A percentile compares a stretch with the other conserved stretches of the same genome.
Conservation (phyloP, 2,329 filamentous ascomycete genomes). For the Tolypocladium paradoxum region DNA sequence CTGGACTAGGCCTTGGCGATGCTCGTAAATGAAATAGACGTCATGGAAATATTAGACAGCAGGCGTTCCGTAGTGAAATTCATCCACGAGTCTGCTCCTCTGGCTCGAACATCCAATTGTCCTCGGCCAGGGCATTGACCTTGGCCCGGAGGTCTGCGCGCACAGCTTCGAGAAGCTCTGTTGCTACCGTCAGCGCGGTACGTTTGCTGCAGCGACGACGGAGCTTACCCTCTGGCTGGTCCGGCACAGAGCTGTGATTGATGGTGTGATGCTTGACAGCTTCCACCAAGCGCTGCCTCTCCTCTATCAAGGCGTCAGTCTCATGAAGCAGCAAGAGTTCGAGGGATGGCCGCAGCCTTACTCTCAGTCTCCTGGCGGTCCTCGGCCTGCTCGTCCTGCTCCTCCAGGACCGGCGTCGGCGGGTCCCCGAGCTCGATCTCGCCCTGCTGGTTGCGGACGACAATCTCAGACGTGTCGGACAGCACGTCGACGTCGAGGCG, state of each 20-base stretch:
- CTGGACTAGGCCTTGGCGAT: constrained; percentile 34
- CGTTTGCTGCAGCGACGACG: not conserved
- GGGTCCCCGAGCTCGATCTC: constrained; percentile 51
- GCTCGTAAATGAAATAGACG: constrained; percentile 4
- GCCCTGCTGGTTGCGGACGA: constrained; percentile 51
- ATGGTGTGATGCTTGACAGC: constrained; percentile 51
- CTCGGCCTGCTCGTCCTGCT: constrained; percentile 46
- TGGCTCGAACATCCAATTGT: constrained; percentile 85
- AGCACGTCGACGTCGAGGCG: constrained; percentile 36
- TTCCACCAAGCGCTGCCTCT: constrained; percentile 49
- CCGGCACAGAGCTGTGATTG: constrained; percentile 41
- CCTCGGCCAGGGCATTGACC: constrained; percentile 63
- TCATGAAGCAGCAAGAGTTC: not conserved
- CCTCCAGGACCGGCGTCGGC: constrained; percentile 40
- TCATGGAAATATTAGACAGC: not conserved
- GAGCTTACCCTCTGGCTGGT: constrained; percentile 53
- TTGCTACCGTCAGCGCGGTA: not conserved
- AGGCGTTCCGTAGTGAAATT: constrained; percentile 15
- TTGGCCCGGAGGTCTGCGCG: constrained; percentile 61
- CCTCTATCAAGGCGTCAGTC: constrained; percentile 27
- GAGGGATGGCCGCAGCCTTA: constrained; percentile 12
- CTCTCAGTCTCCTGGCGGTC: constrained; percentile 47
- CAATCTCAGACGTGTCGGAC: constrained; percentile 43
- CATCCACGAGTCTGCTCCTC: constrained; percentile 40
- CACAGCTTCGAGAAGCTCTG: constrained; percentile 60